Evolutionary conservation across 108 stramenopile genomes (phyloP), one percentile per base, ranked within the genome.

Genomic region (Skeletonema marinoi): DNA sequence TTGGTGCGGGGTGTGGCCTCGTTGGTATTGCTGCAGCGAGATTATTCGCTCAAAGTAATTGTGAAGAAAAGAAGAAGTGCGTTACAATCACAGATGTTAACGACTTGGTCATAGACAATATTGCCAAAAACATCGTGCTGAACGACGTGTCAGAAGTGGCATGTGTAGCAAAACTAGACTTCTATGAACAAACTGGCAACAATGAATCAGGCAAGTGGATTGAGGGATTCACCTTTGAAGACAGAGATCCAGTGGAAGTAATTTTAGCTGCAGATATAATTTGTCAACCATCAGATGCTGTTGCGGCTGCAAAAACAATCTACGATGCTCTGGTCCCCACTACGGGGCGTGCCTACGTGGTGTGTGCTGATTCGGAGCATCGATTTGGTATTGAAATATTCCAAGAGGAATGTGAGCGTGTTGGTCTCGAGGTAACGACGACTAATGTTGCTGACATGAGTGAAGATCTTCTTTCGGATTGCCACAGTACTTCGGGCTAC

Each of bases 221-320:
- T 46, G 66, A 56, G 25, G 50, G 48, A 48, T 21, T 38, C 60
- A 65, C 6, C 21, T 71, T 32, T 32, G 32, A 32, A 72, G 10
- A 30, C 16, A 51, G 75, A 48, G 75, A 79, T 4, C 88, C 61
- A 30, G 90, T 92, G 14, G 94, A 95, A 74, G 59, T 95, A 32
- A 77, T 93, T 54, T 66, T 95, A 11, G 94, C 84, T 30, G 90
- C 94, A 19, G 94, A 95, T 71, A 85, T 92, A 11, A 95, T 95
- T 50, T 95, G 94, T 59, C 90, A 92, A 65, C 83, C 86, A 31
- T 80, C 80, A 16, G 92, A 95, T 81, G 88, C 94, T 9, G 72
- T 88, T 58, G 94, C 94, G 1, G 85, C 84, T 4, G 86, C 92
- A 3, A 86, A 87, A 29, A 84, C 92, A 62, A 89, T 95, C 41